These are phyloP conservation scores for Tetrapisispora phaffii DNA, from an alignment of 805 yeast genomes.

Conservation along the genomic window DNA sequence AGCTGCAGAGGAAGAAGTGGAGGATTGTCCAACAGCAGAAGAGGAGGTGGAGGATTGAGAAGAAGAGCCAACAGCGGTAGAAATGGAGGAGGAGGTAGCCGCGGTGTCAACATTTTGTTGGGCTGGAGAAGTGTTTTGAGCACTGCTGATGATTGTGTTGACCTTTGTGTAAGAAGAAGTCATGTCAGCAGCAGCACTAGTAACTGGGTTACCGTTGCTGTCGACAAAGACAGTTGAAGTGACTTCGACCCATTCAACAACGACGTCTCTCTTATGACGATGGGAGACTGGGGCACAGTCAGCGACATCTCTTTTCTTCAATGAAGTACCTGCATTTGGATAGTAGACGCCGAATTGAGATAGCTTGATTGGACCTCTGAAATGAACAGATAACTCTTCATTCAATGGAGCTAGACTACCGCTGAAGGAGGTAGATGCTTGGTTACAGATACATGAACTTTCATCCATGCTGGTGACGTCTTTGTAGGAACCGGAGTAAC, in stretches of 20 bases:
- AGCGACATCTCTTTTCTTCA: slow-evolving; percentile 35
- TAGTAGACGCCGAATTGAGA: slow-evolving; percentile 77
- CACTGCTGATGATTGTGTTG: slow-evolving; percentile 6
- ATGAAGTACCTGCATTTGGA: slow-evolving; percentile 42
- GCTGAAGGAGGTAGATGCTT: slow-evolving; percentile 42
- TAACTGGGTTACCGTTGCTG: slow-evolving; percentile 35
- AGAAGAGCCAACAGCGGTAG: slow-evolving; percentile 7
- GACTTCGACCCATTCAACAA: slow-evolving; percentile 56
- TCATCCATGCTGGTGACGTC: slow-evolving; percentile 77
- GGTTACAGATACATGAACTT: slow-evolving; percentile 60
- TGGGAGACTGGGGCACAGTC: slow-evolving; percentile 23
- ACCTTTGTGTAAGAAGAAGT: slow-evolving; percentile 12
- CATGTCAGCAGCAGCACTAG: slow-evolving; percentile 15
- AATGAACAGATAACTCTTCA: slow-evolving; percentile 64
- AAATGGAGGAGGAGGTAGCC: slow-evolving; percentile 8
- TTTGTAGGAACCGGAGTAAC: slow-evolving; percentile 74
- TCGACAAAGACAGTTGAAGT: slow-evolving; percentile 73
- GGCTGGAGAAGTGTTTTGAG: slow-evolving; percentile 1
- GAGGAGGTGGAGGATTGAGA: slow-evolving; percentile 22
- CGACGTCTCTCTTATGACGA: slow-evolving; percentile 51
- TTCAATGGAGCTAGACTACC: slow-evolving; percentile 60
- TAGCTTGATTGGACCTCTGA: slow-evolving; percentile 64
- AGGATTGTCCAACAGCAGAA: no score
- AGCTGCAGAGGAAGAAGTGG: slow-evolving; percentile 28
- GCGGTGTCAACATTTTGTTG: background rate